Percentiles rank a stretch among this genome's conserved stretches.
These are phyloP conservation scores for Caloboletus inedulis DNA, from an alignment of 1,284 basidiomycete species.

Conservation along the genomic window DNA sequence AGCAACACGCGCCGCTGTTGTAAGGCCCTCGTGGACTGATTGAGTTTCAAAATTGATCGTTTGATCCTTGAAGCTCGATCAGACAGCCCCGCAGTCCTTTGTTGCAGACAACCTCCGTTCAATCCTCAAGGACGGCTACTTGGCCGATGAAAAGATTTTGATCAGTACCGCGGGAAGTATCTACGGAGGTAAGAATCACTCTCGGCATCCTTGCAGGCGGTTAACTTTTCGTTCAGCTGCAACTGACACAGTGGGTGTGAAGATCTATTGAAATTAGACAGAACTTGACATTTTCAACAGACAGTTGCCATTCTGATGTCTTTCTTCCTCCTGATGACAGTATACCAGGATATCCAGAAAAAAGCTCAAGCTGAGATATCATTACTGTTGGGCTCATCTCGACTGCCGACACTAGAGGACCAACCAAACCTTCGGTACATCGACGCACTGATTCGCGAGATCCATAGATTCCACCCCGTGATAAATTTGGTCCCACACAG, in stretches of 20 bases:
- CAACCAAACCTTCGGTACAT: conserved; percentile 23
- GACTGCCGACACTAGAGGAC: conserved; percentile 25
- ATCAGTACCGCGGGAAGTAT: conserved; percentile 14
- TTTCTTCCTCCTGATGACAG: conserved; percentile 29
- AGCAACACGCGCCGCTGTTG: conserved; percentile 5
- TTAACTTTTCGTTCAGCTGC: conserved; percentile 7
- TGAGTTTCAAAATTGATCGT: neutral
- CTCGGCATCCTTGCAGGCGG: neutral
- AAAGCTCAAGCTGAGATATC: conserved; percentile 16
- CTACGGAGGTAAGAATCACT: conserved; percentile 9
- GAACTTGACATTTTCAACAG: conserved; percentile 6
- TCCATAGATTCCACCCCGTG: conserved; percentile 16
- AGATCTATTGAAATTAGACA: neutral
- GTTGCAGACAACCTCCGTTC: conserved; percentile 12
- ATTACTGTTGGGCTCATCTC: conserved; percentile 11
- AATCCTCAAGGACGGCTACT: neutral
- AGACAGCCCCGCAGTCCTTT: conserved; percentile 11
- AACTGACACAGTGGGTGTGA: conserved; percentile 9
- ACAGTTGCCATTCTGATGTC: conserved; percentile 21
- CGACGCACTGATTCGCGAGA: conserved; percentile 23
- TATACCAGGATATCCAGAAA: conserved; percentile 11
- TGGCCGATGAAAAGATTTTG: conserved; percentile 8
- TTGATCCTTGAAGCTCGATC: conserved; percentile 6
- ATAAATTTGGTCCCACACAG: conserved; percentile 16
- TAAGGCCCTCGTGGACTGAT: neutral